These are phyloP conservation scores for Trichomonascaceae sp. DNA, from an alignment of 1,139 yeast species.

Conservation along the genomic window DNA sequence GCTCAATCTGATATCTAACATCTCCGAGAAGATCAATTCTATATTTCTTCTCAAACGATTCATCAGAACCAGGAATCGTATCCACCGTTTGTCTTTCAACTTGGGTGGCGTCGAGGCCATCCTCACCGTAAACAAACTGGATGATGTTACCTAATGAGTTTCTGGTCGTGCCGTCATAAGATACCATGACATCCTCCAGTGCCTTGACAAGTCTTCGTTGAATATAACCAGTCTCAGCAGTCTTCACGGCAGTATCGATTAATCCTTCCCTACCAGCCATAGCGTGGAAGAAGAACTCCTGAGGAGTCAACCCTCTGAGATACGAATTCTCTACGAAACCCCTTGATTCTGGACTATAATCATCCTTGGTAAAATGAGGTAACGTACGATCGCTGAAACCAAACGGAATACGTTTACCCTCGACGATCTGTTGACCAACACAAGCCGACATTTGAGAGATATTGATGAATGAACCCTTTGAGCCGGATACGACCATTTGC, in stretches of 20 bases:
- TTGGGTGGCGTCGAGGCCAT: constrained; percentile 97
- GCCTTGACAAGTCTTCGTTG: constrained; percentile 99
- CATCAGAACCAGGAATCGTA: constrained; percentile 89
- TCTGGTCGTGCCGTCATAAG: constrained; percentile 97
- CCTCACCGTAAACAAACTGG: constrained; percentile 97
- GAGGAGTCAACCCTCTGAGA: constrained; percentile 95
- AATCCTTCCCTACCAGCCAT: constrained; percentile 99
- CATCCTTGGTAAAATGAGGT: constrained; percentile 98
- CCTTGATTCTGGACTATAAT: constrained; percentile 94
- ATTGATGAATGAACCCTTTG: constrained; percentile 97
- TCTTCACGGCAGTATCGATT: constrained; percentile 97
- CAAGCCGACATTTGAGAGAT: constrained; percentile 99
- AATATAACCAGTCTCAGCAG: constrained; percentile 98
- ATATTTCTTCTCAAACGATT: constrained; percentile 74
- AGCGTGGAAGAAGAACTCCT: constrained; percentile 98
- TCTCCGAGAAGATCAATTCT: constrained; percentile 81
- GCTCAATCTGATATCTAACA: constrained; percentile 47
- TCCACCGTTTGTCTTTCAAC: constrained; percentile 97
- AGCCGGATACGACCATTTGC: constrained; percentile 99
- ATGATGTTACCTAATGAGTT: constrained; percentile 94
- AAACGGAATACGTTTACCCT: constrained; percentile 98
- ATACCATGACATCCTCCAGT: constrained; percentile 97
- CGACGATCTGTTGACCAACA: constrained; percentile 99
- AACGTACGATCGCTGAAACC: constrained; percentile 94
- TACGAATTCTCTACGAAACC: constrained; percentile 98